Base-by-base conservation (phyloP, 768 basidiomycete species). In the Butyriboletus loyo region DNA sequence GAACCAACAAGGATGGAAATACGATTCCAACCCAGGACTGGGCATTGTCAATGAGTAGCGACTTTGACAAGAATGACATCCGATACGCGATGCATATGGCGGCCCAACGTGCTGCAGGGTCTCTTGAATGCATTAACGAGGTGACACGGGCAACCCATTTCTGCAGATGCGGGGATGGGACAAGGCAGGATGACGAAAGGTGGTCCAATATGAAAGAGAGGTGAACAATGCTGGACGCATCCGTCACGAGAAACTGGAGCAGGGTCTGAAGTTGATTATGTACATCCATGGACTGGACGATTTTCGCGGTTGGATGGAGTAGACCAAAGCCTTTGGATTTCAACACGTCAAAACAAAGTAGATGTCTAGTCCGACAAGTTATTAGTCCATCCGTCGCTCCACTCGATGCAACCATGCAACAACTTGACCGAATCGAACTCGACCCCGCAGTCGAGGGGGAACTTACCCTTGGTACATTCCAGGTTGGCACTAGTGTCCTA, bases 91-190 rank as follows among this genome's bases (percentile, higher is more conserved):
- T 68, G 59, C 82, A 87, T 31, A 92, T 73, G 9, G 88, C 91
- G 21, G 86, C 84, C 91, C 91, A 93, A 52, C 87, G 80, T 47
- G 81, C 83, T 37, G 81, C 85, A n/a, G 83, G 64, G 59, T 89
- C 83, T 71, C 87, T 90, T 17, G 91, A 85, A 62, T 87, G 85
- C 44, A 92, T 73, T 47, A 92, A 73, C 3, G 89, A 83, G 58
- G 81, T 83, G 55, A 92, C 73, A 51, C 90, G 79, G n/a, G 80
- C 75, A 13, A 77, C 74, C 89, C 89, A 93, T 77, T 89, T 90
- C 50, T 81, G 72, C 10, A 83, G 72, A 64, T 91, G 85, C 3
- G 83, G 59, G 4, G 88, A 89, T 1, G 86, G 81, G 2, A 62
- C 46, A 43, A 92, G 79, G 55, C 67, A 73, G 49, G 82, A 74